These are phyloP conservation scores for Aspergillus olivimuriae DNA, from an alignment of 495 filamentous ascomycete species.

Conservation along the genomic window DNA sequence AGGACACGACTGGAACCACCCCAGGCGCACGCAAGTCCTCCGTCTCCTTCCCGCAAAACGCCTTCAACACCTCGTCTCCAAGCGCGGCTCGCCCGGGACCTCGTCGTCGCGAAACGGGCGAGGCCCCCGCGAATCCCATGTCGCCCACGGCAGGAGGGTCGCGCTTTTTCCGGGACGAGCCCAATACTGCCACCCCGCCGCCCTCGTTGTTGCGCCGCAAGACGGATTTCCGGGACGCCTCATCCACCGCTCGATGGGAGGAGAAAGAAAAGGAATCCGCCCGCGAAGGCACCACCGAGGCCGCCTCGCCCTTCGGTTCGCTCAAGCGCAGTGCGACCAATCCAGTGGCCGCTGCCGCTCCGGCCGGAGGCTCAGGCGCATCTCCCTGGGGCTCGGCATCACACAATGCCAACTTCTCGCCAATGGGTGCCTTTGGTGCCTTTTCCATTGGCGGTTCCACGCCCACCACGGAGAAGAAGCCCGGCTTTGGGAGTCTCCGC, in stretches of 20 bases:
- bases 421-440: conserved; percentile 82
- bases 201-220: conserved; percentile 67
- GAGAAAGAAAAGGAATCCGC: conserved; percentile 39
- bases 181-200: conserved; percentile 53
- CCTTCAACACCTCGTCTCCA: conserved; percentile 49
- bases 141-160: conserved; percentile 43
- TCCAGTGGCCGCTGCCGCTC: conserved; percentile 46
- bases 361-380: conserved; percentile 41
- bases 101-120: conserved; percentile 81
- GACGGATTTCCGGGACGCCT: conserved; percentile 56
- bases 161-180: conserved; percentile 55
- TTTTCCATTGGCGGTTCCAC: conserved; percentile 62
- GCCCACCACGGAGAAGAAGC: conserved; percentile 58
- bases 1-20: conserved; percentile 57
- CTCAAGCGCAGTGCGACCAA: conserved; percentile 68
- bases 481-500: conserved; percentile 59
- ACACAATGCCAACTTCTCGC: conserved; percentile 52
- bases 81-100: conserved; percentile 61
- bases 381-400: conserved; percentile 66
- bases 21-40: conserved; percentile 68
- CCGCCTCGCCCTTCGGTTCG: conserved; percentile 51
- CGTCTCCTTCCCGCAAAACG: conserved; percentile 54
- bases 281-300: conserved; percentile 32
- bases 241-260: conserved; percentile 25
- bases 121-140: conserved; percentile 58